Conservation (phyloP, 495 filamentous ascomycete species). For the Penicillium canariense region DNA sequence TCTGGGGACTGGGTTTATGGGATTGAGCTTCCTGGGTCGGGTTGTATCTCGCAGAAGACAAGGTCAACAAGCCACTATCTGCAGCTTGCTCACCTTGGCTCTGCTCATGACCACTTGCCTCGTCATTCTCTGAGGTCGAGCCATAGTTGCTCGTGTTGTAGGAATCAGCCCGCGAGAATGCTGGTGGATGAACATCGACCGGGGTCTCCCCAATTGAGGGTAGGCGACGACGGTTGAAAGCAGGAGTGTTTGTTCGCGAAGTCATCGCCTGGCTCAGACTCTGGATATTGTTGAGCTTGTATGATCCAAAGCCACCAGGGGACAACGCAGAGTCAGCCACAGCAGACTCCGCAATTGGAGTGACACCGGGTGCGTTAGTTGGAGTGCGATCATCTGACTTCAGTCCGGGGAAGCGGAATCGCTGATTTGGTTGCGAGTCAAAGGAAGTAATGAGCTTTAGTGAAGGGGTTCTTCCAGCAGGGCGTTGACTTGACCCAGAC, state of each 20-base stretch:
- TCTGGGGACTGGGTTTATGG: conserved; percentile 48
- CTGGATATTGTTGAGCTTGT: conserved; percentile 56
- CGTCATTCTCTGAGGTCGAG: conserved; percentile 47
- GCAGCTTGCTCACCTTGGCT: conserved; percentile 30
- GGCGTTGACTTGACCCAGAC: conserved; percentile 26
- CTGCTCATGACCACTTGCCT: conserved; percentile 32
- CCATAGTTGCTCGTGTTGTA: conserved; percentile 47
- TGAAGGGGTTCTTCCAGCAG: conserved; percentile 71
- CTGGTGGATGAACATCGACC: conserved; percentile 52
- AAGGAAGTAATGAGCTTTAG: conserved; percentile 94
- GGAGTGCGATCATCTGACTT: conserved; percentile 70
- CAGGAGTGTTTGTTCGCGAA: conserved; percentile 71
- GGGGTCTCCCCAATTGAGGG: conserved; percentile 84
- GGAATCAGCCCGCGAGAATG: conserved; percentile 37
- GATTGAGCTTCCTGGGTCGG: conserved; percentile 38
- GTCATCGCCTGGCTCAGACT: conserved; percentile 66
- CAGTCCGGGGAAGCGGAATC: conserved; percentile 65
- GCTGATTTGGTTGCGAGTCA: conserved; percentile 53
- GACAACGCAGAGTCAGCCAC: conserved; percentile 82
- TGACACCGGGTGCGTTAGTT: conserved; percentile 71
- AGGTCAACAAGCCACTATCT: conserved; percentile 30
- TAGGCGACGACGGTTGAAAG: conserved; percentile 64
- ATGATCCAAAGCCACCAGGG: conserved; percentile 66
- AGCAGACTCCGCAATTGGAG: conserved; percentile 91
- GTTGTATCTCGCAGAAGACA: conserved; percentile 53